These are phyloP conservation scores for Oryza meridionalis DNA, from an alignment of 176 grass and related monocot species.

Conservation along the genomic window DNA sequence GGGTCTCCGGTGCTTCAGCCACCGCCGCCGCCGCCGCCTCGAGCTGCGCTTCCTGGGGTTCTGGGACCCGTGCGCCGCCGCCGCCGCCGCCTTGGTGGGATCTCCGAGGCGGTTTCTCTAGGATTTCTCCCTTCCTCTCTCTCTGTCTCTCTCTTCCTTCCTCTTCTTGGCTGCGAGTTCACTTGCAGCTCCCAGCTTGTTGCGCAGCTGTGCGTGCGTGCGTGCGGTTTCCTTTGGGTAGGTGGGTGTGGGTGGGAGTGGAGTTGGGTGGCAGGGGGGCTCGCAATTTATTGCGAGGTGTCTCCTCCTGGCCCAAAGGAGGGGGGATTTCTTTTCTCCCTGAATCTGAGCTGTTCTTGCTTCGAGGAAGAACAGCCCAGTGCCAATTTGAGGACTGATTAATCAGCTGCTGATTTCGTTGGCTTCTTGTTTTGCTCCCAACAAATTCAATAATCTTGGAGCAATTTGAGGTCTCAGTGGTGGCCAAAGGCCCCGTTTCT, in stretches of 20 bases:
- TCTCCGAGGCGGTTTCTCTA: conserved; percentile 23
- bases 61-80: not conserved
- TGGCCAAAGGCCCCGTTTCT: not conserved
- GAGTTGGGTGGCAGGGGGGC: conserved; percentile 37
- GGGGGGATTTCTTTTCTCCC: not conserved
- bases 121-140: not conserved
- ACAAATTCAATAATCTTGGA: conserved; percentile 13
- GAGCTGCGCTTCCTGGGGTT: conserved; percentile 38
- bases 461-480: not conserved
- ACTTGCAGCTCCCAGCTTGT: conserved; percentile 34
- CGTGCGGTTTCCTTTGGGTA: conserved; percentile 7
- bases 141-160: not conserved
- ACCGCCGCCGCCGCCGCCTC: not conserved
- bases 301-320: not conserved
- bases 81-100: conserved; percentile 23
- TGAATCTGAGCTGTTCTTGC: conserved; percentile 34
- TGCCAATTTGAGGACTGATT: not conserved
- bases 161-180: not conserved
- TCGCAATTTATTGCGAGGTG: conserved; percentile 38
- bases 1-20: not conserved
- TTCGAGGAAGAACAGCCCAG: not conserved
- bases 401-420: not conserved
- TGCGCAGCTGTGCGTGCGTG: conserved; percentile 1
- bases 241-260: conserved; percentile 38
- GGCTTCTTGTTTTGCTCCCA: not conserved